These are phyloP conservation scores for Phytophthora aleatoria DNA, from an alignment of 352 stramenopile species.

Conservation along the genomic window DNA sequence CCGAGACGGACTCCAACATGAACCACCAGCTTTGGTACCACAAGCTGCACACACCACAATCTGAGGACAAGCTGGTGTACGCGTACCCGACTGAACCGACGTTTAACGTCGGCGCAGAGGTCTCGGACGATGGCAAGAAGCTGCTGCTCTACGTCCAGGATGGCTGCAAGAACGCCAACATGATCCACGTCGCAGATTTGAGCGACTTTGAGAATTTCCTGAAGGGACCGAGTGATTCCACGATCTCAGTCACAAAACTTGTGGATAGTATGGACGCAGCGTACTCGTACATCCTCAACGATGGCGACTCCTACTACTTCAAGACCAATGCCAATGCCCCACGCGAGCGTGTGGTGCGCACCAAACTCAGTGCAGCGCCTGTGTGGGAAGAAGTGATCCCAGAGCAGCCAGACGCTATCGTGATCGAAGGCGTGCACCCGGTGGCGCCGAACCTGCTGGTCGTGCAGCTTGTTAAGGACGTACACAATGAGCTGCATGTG, in stretches of 20 bases:
- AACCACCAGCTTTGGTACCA: slow-evolving; percentile 89
- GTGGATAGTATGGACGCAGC: slow-evolving; percentile 87
- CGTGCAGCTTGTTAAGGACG: slow-evolving; percentile 83
- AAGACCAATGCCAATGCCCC: slow-evolving; percentile 84
- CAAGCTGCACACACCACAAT: slow-evolving; percentile 66
- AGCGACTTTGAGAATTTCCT: slow-evolving; percentile 56
- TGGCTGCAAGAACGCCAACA: slow-evolving; percentile 91
- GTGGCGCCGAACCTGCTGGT: slow-evolving; percentile 74
- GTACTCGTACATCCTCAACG: slow-evolving; percentile 89
- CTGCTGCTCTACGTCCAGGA: slow-evolving; percentile 81
- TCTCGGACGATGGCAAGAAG: slow-evolving; percentile 82
- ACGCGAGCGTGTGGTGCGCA: slow-evolving; percentile 76
- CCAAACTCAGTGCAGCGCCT: slow-evolving; percentile 38
- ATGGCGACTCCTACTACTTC: slow-evolving; percentile 89
- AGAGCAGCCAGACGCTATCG: slow-evolving; percentile 70
- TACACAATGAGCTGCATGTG: slow-evolving; percentile 78
- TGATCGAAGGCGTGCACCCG: slow-evolving; percentile 76
- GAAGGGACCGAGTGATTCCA: slow-evolving; percentile 31
- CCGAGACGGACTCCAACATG: slow-evolving; percentile 76
- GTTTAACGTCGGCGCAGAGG: slow-evolving; percentile 65
- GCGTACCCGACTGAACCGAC: slow-evolving; percentile 77
- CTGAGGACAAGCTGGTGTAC: slow-evolving; percentile 78
- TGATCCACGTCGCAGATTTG: slow-evolving; percentile 79
- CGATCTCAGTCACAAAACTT: slow-evolving; percentile 71
- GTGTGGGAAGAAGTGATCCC: slow-evolving; percentile 86